These are phyloP conservation scores for Closterium sp. DNA, from an alignment of 139 green algal genomes.

Conservation along the genomic window DNA sequence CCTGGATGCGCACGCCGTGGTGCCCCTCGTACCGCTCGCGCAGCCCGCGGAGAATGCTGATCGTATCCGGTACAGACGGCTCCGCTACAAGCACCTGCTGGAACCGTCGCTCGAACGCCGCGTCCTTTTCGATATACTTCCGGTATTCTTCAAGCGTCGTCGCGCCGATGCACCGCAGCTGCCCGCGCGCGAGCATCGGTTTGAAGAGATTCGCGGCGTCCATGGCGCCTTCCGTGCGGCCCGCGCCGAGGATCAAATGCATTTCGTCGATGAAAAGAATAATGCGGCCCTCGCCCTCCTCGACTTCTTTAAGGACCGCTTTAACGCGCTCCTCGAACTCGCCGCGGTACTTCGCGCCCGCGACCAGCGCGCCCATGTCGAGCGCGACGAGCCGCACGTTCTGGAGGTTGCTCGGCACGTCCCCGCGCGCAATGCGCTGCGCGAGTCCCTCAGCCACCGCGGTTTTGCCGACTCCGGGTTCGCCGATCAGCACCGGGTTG, in stretches of 20 bases:
- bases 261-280: slow-evolving; percentile 97
- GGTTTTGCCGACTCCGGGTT: slow-evolving; percentile 77
- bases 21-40: slow-evolving; percentile 80
- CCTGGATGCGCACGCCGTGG: slow-evolving; percentile 71
- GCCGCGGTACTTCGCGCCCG: slow-evolving; percentile 84
- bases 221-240: slow-evolving; percentile 74
- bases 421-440: slow-evolving; percentile 79
- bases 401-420: slow-evolving; percentile 69
- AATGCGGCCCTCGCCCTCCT: slow-evolving; percentile 64
- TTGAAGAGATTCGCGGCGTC: slow-evolving; percentile 96
- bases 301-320: slow-evolving; percentile 73
- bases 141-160: slow-evolving; percentile 59
- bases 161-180: slow-evolving; percentile 87
- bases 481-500: slow-evolving; percentile 73
- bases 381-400: slow-evolving; percentile 71
- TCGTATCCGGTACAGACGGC: slow-evolving; percentile 81
- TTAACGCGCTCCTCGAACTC: slow-evolving; percentile 96
- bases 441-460: slow-evolving; percentile 82
- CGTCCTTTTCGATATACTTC: slow-evolving; percentile 62
- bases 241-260: slow-evolving; percentile 69
- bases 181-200: slow-evolving; percentile 89
- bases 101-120: slow-evolving; percentile 60
- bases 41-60: slow-evolving; percentile 89
- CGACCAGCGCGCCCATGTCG: slow-evolving; percentile 89
- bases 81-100: slow-evolving; percentile 73